Evolutionary conservation across 2,329 filamentous ascomycete genomes (phyloP), one percentile per base, ranked within the genome.

Genomic region (Fusarium humuli): DNA sequence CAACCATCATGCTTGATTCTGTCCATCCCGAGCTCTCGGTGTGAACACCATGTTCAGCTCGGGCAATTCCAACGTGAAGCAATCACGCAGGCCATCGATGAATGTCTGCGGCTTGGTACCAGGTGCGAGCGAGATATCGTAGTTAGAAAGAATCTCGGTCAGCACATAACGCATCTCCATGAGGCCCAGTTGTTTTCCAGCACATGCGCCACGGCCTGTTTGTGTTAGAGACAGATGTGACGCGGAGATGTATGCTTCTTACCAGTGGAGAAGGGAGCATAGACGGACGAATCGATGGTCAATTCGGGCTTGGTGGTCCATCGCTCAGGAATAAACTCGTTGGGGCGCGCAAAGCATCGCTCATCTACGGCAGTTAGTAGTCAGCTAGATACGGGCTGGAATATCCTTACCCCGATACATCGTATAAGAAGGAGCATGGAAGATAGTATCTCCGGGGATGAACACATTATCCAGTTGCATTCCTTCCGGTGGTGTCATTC

Each of bases 81-180:
- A 66, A 8, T 70, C 67, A 32, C 64, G 57, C 2, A 70, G 6
- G 0, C 67, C 67, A 16, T 57, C n/a, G 2, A 59, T 11, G 8
- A 67, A 70, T 10, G 23, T 30, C 1, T 34, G 13, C 0, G 63
- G 63, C 18, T 30, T 14, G 0, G 40, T 30, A 2, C 40, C 40
- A 1, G 58, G 65, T 4, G 62, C 46, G 2, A 72, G 14, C 2
- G 16, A 25, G 6, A 72, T 40, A 7, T 67, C 27, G 5, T 72
- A 72, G 1, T 57, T 45, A 0, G 58, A 66, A 2, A 72, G 22
- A 22, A 72, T 63, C 2, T 72, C 61, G 0, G 53, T 56, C 0
- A 71, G 58, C 0, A 70, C 49, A 2, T 62, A 70, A 2, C 67
- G 67, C 64, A 72, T 65, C 13, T 72, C 69, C 69, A 72, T 72